Evolutionary conservation across 192 early-diverging fungal species (phyloP).

Genomic region (Helicostylum pulchrum): DNA sequence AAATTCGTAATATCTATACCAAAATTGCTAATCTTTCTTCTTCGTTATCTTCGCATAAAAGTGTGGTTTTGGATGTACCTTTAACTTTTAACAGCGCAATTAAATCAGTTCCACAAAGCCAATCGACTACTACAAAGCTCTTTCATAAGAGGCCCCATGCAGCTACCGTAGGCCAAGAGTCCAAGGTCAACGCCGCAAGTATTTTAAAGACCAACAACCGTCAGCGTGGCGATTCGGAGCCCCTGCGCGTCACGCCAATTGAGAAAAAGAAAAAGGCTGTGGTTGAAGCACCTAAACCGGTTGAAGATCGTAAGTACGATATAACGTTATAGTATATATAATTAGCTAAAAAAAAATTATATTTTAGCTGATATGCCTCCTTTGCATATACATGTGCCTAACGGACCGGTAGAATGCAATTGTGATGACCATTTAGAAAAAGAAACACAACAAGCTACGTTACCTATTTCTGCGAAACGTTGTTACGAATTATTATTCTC

Average conservation of each 20-base stretch:
- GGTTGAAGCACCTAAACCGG: background rate
- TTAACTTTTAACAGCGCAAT: background rate
- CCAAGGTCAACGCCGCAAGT: background rate
- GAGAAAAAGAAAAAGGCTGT: background rate
- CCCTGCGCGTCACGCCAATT: background rate
- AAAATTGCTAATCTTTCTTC: conserved; percentile 11
- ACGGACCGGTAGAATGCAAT: conserved; percentile 48
- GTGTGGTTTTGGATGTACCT: conserved; percentile 5
- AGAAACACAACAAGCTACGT: conserved; percentile 46
- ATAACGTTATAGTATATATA: too few species aligned
- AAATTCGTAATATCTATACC: conserved; percentile 4
- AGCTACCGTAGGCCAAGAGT: background rate
- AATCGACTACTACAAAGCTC: background rate
- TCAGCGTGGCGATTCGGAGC: conserved; percentile 10
- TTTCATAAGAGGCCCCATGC: conserved; percentile 2
- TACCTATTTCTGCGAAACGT: conserved; percentile 60
- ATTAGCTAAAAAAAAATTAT: background rate
- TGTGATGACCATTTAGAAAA: conserved; percentile 70
- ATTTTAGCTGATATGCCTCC: conserved; percentile 43
- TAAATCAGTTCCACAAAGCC: background rate
- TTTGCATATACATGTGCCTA: conserved; percentile 37
- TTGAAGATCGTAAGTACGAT: conserved; percentile 5
- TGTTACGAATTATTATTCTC: conserved; percentile 60
- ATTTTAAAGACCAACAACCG: background rate
- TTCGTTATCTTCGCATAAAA: conserved; percentile 7